Evolutionary conservation across 2,329 filamentous ascomycete species (phyloP).

Genomic region (Hymenoscyphus albidus): DNA sequence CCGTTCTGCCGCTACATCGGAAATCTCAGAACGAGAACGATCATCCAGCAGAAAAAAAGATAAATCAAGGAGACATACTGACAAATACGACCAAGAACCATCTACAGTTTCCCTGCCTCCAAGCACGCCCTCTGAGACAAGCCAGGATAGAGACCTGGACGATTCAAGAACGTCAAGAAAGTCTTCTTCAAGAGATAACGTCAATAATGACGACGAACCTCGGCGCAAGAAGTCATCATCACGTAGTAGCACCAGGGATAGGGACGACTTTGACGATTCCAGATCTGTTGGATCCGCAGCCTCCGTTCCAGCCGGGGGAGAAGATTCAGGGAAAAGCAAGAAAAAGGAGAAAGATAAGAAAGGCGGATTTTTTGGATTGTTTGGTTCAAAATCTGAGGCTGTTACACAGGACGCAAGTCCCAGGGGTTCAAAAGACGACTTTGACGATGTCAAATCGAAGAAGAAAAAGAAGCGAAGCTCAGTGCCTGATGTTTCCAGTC

Average conservation of each 20-base stretch:
- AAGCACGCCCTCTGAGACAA: constrained; percentile 30
- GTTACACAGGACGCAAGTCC: constrained; percentile 27
- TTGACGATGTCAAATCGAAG: constrained; percentile 32
- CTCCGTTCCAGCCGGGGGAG: constrained; percentile 40
- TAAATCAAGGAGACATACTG: constrained; percentile 25
- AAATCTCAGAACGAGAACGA: constrained; percentile 20
- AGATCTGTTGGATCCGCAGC: constrained; percentile 44
- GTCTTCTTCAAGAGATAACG: constrained; percentile 39
- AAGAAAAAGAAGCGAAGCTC: constrained; percentile 35
- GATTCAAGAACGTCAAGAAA: constrained; percentile 35
- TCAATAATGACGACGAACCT: constrained; percentile 31
- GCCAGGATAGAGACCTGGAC: constrained; percentile 32
- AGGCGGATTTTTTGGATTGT: constrained; percentile 42
- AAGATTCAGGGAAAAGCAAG: constrained; percentile 39
- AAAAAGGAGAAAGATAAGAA: constrained; percentile 37
- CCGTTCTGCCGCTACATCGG: constrained; percentile 17
- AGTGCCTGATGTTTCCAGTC: constrained; percentile 25
- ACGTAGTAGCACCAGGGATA: constrained; percentile 40
- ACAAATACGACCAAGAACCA: constrained; percentile 30
- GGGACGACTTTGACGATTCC: constrained; percentile 46
- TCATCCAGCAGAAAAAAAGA: constrained; percentile 27
- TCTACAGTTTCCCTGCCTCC: constrained; percentile 30
- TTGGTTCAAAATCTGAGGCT: constrained; percentile 37
- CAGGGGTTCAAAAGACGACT: constrained; percentile 28
- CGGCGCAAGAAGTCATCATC: constrained; percentile 25